A percentile compares a stretch with the other conserved stretches of the same genome.
These are phyloP conservation scores for Boletus vermiculosoides DNA, from an alignment of 768 basidiomycete genomes.

Conservation along the genomic window DNA sequence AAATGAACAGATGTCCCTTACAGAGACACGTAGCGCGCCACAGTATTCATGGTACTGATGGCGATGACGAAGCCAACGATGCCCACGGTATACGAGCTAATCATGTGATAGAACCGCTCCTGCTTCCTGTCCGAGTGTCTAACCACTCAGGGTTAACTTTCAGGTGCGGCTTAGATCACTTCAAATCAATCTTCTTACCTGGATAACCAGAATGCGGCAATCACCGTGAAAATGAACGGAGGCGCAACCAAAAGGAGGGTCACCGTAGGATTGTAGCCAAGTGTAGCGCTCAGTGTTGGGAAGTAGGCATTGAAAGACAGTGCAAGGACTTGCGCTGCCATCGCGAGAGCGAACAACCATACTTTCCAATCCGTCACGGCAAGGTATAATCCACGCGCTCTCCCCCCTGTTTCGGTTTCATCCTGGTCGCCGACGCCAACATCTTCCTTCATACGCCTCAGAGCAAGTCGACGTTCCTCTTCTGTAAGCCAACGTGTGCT, in stretches of 20 bases:
- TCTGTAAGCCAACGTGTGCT: constrained; percentile 38
- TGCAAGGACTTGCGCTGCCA: constrained; percentile 39
- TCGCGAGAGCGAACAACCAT: constrained; percentile 69
- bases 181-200: constrained; percentile 35
- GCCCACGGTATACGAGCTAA: constrained; percentile 50
- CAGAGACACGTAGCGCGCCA: constrained; percentile 64
- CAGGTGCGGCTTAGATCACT: neutral
- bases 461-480: constrained; percentile 46
- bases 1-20: constrained; percentile 31
- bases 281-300: constrained; percentile 70
- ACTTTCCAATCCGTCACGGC: constrained; percentile 80
- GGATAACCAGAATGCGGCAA: constrained; percentile 52
- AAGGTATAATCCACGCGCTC: constrained; percentile 47
- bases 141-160: constrained; percentile 1
- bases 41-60: constrained; percentile 60
- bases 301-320: constrained; percentile 82
- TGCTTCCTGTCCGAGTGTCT: constrained; percentile 68
- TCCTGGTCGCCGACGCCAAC: constrained; percentile 55
- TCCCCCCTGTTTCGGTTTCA: constrained; percentile 42
- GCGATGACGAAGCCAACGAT: constrained; percentile 69
- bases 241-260: constrained; percentile 76
- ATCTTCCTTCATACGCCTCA: constrained; percentile 63
- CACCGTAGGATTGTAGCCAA: constrained; percentile 62
- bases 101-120: constrained; percentile 75
- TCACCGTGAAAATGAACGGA: constrained; percentile 62